Conservation (phyloP, 1,284 basidiomycete genomes). For the Chalciporus sp. region DNA sequence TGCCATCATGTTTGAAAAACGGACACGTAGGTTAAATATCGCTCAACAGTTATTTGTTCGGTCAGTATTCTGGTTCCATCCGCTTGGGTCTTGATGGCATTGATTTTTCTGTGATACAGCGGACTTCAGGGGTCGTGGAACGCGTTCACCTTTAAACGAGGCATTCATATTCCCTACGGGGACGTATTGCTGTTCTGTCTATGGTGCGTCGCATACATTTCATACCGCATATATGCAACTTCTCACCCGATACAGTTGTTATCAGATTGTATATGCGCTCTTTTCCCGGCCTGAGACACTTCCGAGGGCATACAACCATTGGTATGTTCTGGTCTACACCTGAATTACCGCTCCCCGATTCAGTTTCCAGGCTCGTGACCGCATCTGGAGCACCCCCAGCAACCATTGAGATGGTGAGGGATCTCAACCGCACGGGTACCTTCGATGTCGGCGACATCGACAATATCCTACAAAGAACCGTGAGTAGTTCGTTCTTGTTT, state of each 20-base stretch:
- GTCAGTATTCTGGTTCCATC: conserved; percentile 41
- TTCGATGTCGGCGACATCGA: conserved; percentile 64
- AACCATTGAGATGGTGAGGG: conserved; percentile 63
- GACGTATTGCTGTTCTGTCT: conserved; percentile 83
- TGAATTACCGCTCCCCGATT: not conserved
- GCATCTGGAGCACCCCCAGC: conserved; percentile 69
- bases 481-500: conserved; percentile 31
- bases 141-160: conserved; percentile 62
- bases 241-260: conserved; percentile 54
- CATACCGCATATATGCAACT: not conserved
- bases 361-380: conserved; percentile 51
- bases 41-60: conserved; percentile 92
- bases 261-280: conserved; percentile 89
- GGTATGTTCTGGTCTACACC: conserved; percentile 50
- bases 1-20: conserved; percentile 85
- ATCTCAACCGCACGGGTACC: conserved; percentile 57
- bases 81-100: not conserved
- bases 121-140: conserved; percentile 88
- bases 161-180: conserved; percentile 82
- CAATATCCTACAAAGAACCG: conserved; percentile 50
- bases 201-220: conserved; percentile 48
- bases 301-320: conserved; percentile 72
- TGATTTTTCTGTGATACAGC: conserved; percentile 39
- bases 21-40: conserved; percentile 68
- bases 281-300: conserved; percentile 84